A percentile compares a stretch with the other conserved stretches of the same genome.
phyloP scores from a whole-genome alignment of 495 filamentous ascomycete genomes.

The Jackrogersella minutella region DNA sequence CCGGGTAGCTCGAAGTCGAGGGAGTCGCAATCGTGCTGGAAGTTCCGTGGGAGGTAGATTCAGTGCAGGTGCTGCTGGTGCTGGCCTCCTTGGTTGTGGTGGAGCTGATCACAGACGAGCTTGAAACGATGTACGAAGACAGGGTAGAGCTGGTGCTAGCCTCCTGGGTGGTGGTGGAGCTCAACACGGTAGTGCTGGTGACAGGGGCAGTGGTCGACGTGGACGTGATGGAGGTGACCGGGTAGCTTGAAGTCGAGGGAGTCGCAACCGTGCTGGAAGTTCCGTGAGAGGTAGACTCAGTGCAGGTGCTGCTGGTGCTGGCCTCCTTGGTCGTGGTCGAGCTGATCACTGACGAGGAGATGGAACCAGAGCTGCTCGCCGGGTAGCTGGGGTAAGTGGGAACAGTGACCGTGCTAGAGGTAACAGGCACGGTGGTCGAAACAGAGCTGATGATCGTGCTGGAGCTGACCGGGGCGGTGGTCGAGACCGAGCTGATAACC shows the following conservation, averaged over 20 bases:
- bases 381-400: not conserved
- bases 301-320: not conserved
- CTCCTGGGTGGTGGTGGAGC: constrained; percentile 36
- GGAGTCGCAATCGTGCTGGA: not conserved
- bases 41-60: not conserved
- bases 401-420: not conserved
- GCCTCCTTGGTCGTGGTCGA: constrained; percentile 3
- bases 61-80: not conserved
- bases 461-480: not conserved
- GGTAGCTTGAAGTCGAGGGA: not conserved
- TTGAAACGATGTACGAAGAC: not conserved
- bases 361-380: no score
- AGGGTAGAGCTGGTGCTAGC: not conserved
- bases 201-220: not conserved
- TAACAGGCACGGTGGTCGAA: not conserved
- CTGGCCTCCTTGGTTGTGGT: not conserved
- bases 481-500: no score
- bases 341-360: constrained; percentile 8
- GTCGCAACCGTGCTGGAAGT: not conserved
- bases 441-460: not conserved
- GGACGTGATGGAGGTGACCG: not conserved
- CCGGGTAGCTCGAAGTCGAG: not conserved
- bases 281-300: not conserved
- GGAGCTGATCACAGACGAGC: constrained; percentile 25
- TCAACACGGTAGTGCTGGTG: constrained; percentile 30